These are phyloP conservation scores for Graphilbum ipis-grandicollis DNA, from an alignment of 2,329 filamentous ascomycete genomes.

Conservation along the genomic window DNA sequence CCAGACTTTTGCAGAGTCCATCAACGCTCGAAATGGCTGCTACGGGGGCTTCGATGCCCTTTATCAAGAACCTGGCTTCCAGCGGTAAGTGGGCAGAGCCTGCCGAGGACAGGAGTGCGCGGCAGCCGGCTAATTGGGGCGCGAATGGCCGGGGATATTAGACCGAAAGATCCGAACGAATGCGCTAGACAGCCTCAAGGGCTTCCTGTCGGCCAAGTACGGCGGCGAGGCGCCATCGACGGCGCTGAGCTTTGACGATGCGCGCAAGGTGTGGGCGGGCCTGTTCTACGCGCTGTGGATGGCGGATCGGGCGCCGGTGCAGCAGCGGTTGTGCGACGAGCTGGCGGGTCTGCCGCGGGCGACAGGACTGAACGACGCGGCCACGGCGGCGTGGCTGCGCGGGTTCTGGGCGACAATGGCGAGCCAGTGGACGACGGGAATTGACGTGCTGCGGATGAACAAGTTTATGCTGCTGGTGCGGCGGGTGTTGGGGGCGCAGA, in stretches of 20 bases:
- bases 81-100: constrained; percentile 54
- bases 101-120: too few relatives aligned
- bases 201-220: constrained; percentile 50
- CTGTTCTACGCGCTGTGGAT: constrained; percentile 91
- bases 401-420: constrained; percentile 58
- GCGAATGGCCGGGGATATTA: constrained; percentile 16
- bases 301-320: constrained; percentile 74
- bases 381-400: constrained; percentile 31
- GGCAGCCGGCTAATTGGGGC: too few relatives aligned
- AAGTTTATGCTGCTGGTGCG: constrained; percentile 83
- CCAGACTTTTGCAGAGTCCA: too few relatives aligned
- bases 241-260: constrained; percentile 48
- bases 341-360: constrained; percentile 44
- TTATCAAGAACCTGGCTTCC: constrained; percentile 69
- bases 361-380: constrained; percentile 28
- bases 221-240: constrained; percentile 17
- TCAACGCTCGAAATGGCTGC: not conserved
- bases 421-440: constrained; percentile 48
- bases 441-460: constrained; percentile 68
- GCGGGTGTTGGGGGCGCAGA: constrained; percentile 56
- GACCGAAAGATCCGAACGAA: constrained; percentile 64
- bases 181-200: constrained; percentile 58
- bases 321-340: constrained; percentile 66
- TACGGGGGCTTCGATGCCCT: constrained; percentile 37
- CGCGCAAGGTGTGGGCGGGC: constrained; percentile 85